Percentiles rank a stretch among this genome's conserved stretches.
Evolutionary conservation across 108 stramenopile genomes (phyloP).

Genomic region (Nannochloropsis oceanica): DNA sequence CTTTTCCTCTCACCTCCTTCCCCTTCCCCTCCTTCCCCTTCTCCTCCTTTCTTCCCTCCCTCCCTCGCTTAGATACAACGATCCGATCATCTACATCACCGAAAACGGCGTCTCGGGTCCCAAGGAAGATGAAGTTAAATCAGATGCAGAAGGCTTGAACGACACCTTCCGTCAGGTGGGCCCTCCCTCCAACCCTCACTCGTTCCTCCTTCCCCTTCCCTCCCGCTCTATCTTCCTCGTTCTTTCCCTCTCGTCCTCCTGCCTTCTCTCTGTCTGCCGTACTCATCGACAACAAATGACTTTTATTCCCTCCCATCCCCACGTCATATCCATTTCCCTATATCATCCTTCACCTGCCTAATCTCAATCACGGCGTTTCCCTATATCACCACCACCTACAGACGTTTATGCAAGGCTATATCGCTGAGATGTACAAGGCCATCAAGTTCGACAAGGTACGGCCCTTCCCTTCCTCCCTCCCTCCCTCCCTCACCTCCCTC

Average conservation of each 20-base stretch:
- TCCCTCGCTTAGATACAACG: background rate
- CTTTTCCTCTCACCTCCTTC: background rate
- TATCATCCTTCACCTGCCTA: too few relatives aligned
- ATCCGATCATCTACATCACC: background rate
- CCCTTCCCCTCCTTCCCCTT: background rate
- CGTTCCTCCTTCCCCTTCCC: background rate
- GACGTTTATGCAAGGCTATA: constrained; percentile 14
- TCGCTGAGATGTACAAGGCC: constrained; percentile 17
- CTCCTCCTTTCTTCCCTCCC: background rate
- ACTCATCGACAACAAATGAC: too few relatives aligned
- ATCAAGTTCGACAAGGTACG: constrained; percentile 32
- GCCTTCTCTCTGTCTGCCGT: background rate
- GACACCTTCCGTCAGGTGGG: background rate
- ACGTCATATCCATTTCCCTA: too few relatives aligned
- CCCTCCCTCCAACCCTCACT: background rate
- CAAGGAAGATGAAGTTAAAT: background rate
- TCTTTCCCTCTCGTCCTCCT: too few relatives aligned
- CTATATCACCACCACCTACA: constrained; percentile 13
- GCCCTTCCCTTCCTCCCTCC: background rate
- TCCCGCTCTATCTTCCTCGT: background rate
- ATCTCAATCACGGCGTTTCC: constrained; percentile 1
- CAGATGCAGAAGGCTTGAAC: background rate
- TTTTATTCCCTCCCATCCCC: too few relatives aligned
- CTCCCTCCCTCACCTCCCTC: too few relatives aligned
- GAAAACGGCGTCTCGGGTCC: background rate